Base-by-base conservation (phyloP, 441 rosid species). In the Adansonia rubrostipa region DNA sequence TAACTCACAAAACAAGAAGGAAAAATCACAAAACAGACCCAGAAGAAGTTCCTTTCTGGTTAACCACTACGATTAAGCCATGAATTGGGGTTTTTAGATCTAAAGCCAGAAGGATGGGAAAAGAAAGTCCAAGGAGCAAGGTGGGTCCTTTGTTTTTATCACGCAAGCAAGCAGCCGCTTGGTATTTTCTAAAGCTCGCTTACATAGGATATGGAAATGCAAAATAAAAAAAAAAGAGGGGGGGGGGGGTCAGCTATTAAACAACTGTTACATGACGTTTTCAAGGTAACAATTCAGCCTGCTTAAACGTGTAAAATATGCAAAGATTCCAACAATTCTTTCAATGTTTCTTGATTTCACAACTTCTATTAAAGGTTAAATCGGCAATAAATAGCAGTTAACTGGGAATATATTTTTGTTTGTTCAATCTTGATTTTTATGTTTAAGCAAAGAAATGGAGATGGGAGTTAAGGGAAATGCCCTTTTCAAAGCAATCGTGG, bases 51-150 rank as follows among this genome's bases (percentile, higher is more conserved):
- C 15, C 44, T 44, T 17, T 50, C 68, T 17, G 51, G 53, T 19
- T 33, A 19, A 65, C 8, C 17, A 57, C 65, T 57, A 73, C 17
- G 22, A 62, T 51, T 76, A 40, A 74, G 28, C 14, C 56, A 45
- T 67, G 76, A 44, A 53, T 48, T 58, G 62, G 77, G 51, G 67
- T 3, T 75, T 62, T 69, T 60, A 86, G 90, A 86, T 88, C 87
- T 86, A 64, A 71, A 47, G 28, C 44, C 19, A 10, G 36, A 71
- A 73, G 48, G 58, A 58, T 56, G 68, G 79, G 62, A 74, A 51
- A 65, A 10, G 54, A 22, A 70, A 22, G 53, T 74, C 73, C 33
- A n/a, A n/a, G 57, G 0, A 10, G 19, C 74, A 54, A 58, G 77
- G 85, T 76, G 79, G 85, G 81, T 36, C 58, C 50, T 73, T 60